These are phyloP conservation scores for Penicillium verrucosum DNA, from an alignment of 2,329 filamentous ascomycete genomes.

Conservation along the genomic window DNA sequence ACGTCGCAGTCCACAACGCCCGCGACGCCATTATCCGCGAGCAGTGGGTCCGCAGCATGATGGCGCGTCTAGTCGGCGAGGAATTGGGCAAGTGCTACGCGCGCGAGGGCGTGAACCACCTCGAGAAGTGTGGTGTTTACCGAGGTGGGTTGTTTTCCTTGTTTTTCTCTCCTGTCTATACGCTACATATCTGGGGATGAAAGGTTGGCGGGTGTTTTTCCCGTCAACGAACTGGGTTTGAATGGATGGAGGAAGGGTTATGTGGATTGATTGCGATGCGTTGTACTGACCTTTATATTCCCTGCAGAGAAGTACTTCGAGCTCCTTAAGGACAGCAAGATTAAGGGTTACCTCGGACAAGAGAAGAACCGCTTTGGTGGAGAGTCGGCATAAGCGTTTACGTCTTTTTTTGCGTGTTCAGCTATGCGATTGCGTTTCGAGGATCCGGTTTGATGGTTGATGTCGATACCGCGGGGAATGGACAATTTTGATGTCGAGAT, in stretches of 20 bases:
- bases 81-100: conserved; percentile 67
- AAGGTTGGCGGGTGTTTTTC: not conserved
- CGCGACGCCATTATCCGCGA: conserved; percentile 64
- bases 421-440: conserved; percentile 4
- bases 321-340: conserved; percentile 59
- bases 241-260: not conserved
- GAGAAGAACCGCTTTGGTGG: conserved; percentile 58
- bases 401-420: conserved; percentile 1
- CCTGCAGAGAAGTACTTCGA: conserved; percentile 62
- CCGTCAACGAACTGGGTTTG: not conserved
- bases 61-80: conserved; percentile 62
- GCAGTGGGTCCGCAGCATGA: conserved; percentile 68
- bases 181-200: not conserved
- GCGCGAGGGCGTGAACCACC: conserved; percentile 63
- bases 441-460: not conserved
- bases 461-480: not conserved
- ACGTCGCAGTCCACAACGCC: conserved; percentile 60
- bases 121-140: conserved; percentile 65
- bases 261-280: not conserved
- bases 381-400: conserved; percentile 24
- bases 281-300: not conserved
- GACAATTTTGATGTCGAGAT: not conserved
- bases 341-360: conserved; percentile 62
- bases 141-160: conserved; percentile 52
- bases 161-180: not conserved